These are phyloP conservation scores for Hymenoscyphus fructigenus DNA, from an alignment of 2,329 filamentous ascomycete species.

Conservation along the genomic window DNA sequence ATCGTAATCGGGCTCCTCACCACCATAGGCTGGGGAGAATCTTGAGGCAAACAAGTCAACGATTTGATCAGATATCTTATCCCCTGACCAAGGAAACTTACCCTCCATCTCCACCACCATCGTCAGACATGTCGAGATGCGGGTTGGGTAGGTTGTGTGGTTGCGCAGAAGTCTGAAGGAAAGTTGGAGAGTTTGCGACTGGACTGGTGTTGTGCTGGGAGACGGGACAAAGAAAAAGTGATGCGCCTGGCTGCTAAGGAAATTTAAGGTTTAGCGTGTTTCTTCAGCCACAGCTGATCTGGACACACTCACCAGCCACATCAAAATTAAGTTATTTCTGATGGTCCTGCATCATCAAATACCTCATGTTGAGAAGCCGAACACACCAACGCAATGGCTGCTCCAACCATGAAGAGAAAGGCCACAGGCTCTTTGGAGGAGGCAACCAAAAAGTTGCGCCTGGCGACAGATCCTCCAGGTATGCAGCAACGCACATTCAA, in stretches of 20 bases:
- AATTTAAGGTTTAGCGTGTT: slow-evolving; percentile 34
- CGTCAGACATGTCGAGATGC: slow-evolving; percentile 63
- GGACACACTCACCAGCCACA: slow-evolving; percentile 13
- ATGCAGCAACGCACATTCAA: not conserved
- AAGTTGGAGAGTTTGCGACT: slow-evolving; percentile 6
- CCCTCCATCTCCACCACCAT: slow-evolving; percentile 53
- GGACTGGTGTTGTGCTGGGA: slow-evolving; percentile 10
- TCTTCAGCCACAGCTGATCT: slow-evolving; percentile 9
- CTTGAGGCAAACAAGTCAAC: slow-evolving; percentile 14
- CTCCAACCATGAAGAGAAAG: slow-evolving; percentile 27
- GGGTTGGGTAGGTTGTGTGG: slow-evolving; percentile 1
- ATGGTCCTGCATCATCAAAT: not conserved
- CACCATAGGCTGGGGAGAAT: slow-evolving; percentile 66
- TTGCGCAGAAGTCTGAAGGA: not conserved
- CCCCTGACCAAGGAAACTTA: slow-evolving; percentile 41
- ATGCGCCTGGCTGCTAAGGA: slow-evolving; percentile 10
- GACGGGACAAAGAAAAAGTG: slow-evolving; percentile 26
- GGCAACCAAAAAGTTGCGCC: slow-evolving; percentile 25
- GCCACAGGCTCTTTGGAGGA: slow-evolving; percentile 19
- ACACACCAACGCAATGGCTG: slow-evolving; percentile 26
- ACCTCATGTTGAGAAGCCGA: not conserved
- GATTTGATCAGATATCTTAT: not conserved
- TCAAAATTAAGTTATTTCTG: slow-evolving; percentile 14
- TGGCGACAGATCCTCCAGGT: slow-evolving; percentile 16
- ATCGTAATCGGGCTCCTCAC: slow-evolving; percentile 63